Conservation (phyloP, 495 filamentous ascomycete species). For the Annulohypoxylon nitens region DNA sequence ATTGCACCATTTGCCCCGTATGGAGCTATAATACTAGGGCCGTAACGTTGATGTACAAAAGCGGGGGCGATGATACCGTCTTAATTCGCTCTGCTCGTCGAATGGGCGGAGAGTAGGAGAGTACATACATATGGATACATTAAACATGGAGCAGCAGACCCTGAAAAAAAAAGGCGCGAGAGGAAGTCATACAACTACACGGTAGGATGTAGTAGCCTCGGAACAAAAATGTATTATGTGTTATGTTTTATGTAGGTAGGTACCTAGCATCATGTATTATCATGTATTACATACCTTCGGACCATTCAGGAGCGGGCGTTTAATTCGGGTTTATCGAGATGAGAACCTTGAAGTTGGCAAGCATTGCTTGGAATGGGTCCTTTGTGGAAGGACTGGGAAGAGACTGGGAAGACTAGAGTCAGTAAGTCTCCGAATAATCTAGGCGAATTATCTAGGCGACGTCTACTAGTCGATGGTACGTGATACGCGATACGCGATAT, state of each 20-base stretch:
- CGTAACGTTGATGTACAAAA: constrained; percentile 45
- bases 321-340: constrained; percentile 40
- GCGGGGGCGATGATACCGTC: constrained; percentile 44
- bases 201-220: constrained; percentile 23
- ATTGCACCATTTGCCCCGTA: constrained; percentile 48
- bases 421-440: constrained; percentile 2
- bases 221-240: constrained; percentile 25
- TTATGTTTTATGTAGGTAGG: constrained; percentile 21
- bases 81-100: constrained; percentile 33
- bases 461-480: background rate
- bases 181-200: constrained; percentile 13
- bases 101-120: constrained; percentile 12
- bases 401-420: background rate
- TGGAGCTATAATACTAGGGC: constrained; percentile 45
- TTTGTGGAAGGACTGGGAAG: background rate
- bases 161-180: constrained; percentile 16
- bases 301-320: constrained; percentile 43
- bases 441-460: constrained; percentile 6
- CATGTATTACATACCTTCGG: constrained; percentile 28
- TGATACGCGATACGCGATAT: background rate
- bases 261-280: background rate
- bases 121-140: too few species aligned
- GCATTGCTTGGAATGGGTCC: background rate
- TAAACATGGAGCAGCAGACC: constrained; percentile 15
- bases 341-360: constrained; percentile 18